A percentile compares a stretch with the other conserved stretches of the same genome.
phyloP scores from a whole-genome alignment of 108 stramenopile species.

The Cyclotella baltica region DNA sequence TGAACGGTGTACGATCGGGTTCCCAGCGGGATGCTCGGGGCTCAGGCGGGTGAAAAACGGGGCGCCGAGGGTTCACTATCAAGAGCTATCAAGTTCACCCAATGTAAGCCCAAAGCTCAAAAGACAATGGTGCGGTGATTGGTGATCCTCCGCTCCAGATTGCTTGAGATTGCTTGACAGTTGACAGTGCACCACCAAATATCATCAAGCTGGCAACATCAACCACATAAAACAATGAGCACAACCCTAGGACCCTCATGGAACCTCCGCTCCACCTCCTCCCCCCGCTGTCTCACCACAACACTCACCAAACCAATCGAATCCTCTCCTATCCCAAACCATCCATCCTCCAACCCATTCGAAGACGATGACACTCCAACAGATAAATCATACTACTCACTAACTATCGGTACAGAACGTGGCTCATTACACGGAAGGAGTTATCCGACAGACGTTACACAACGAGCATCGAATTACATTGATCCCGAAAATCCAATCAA shows the following conservation, averaged over 20 bases:
- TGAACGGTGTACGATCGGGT: too few relatives aligned
- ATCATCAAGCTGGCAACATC: too few relatives aligned
- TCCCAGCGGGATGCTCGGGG: too few relatives aligned
- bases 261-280: constrained; percentile 47
- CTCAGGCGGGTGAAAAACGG: too few relatives aligned
- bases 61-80: too few relatives aligned
- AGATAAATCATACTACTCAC: constrained; percentile 25
- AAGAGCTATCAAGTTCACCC: too few relatives aligned
- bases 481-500: constrained; percentile 22
- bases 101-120: too few relatives aligned
- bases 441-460: constrained; percentile 42
- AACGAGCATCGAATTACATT: not conserved
- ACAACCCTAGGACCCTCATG: constrained; percentile 52
- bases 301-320: constrained; percentile 7
- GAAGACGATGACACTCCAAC: constrained; percentile 30
- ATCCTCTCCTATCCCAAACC: not conserved
- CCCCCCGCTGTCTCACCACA: constrained; percentile 47
- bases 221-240: constrained; percentile 44
- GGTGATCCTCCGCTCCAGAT: too few relatives aligned
- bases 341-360: constrained; percentile 31
- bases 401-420: constrained; percentile 81
- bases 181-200: too few relatives aligned
- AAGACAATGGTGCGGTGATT: too few relatives aligned
- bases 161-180: too few relatives aligned
- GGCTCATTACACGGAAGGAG: constrained; percentile 76